Base-by-base conservation (phyloP, 2,329 filamentous ascomycete species). In the Emericellopsis atlantica region DNA sequence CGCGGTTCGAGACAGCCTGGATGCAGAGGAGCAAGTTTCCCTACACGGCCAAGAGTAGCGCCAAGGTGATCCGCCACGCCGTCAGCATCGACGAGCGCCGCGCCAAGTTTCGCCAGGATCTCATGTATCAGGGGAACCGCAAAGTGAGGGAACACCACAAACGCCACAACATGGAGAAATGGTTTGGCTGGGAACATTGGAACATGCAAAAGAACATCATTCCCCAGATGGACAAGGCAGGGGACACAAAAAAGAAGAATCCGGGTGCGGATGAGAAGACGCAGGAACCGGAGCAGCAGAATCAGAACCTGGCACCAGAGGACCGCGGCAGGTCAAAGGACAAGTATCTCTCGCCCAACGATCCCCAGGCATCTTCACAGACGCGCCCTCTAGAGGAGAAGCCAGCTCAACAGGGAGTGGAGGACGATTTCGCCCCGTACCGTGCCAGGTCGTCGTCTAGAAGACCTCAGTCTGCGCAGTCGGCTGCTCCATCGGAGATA, bases 1-100 rank as follows among this genome's bases (percentile, higher is more conserved):
- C 84, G 1, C 70, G 74, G 4, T 92, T 92, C 44, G 85, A 92
- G 57, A 74, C 69, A 2, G 70, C 72, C 0, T 84, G 79, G 75
- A 89, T 90, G 81, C 75, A 85, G 52, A 74, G 84, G 32, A 84
- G 73, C 52, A 86, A 81, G 54, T 87, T 87, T 34, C 83, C 83
- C 0, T 84, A 82, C 52, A 78, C 74, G 0, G 73, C 72, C 1
- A 59, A 70, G 1, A 75, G 67, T 18, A 74, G 66, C 8, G 74
- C 74, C 3, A 70, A 66, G 49, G 71, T 81, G 0, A 79, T 84
- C 40, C 70, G 81, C 0, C 81, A 84, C 46, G 79, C 79, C 1
- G 80, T 84, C 2, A 75, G 75, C 15, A 83, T 84, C 43, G 80
- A 84, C 45, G 81, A 85, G 55, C 66, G 79, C 6, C 70, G 81